These are phyloP conservation scores for Penicillium sp. DNA, from an alignment of 2,329 filamentous ascomycete species.

Conservation along the genomic window DNA sequence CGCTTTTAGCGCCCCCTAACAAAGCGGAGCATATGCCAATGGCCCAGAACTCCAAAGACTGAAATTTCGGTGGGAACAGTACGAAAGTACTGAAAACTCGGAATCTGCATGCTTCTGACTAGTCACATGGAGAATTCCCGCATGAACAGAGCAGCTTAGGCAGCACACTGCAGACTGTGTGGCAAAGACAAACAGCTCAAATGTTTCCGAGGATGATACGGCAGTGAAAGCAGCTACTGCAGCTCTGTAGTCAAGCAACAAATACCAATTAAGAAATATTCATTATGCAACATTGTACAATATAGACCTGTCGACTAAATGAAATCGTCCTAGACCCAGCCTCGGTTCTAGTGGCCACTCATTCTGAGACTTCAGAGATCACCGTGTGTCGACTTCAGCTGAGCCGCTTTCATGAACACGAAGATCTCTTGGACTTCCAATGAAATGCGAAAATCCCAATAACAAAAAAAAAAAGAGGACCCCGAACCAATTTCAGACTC, in stretches of 20 bases:
- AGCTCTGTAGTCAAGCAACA: neutral
- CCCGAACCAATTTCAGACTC: neutral
- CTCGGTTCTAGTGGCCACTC: neutral
- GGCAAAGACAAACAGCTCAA: neutral
- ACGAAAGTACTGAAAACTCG: neutral
- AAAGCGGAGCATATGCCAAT: slow-evolving; percentile 7
- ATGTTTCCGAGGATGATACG: neutral
- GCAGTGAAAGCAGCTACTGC: neutral
- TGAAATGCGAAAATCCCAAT: neutral
- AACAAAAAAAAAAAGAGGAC: neutral
- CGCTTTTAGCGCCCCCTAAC: slow-evolving; percentile 1
- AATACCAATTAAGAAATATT: neutral
- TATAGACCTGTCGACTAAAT: neutral
- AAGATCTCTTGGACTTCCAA: slow-evolving; percentile 6
- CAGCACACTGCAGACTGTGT: neutral
- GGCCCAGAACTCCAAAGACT: slow-evolving; percentile 5
- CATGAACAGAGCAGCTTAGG: neutral
- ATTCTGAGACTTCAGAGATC: neutral
- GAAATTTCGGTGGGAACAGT: neutral
- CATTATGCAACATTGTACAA: neutral
- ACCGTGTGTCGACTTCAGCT: slow-evolving; percentile 15
- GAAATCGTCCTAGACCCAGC: neutral
- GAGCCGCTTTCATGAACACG: neutral
- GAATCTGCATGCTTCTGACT: neutral
- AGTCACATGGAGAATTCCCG: neutral